phyloP scores from a whole-genome alignment of 2,329 filamentous ascomycete genomes.

The Sporothrix schenckii region DNA sequence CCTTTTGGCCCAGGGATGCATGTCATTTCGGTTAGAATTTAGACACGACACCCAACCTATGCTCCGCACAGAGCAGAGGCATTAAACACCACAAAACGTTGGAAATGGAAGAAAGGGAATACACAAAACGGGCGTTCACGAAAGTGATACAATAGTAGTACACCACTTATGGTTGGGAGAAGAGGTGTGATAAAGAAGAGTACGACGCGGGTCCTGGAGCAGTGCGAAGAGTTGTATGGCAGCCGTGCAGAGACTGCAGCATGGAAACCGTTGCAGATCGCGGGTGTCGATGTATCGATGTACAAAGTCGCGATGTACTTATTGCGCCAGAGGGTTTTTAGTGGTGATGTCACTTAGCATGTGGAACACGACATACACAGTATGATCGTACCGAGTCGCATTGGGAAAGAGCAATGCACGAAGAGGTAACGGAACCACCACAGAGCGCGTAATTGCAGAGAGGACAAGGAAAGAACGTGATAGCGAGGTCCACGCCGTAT shows the following conservation, averaged over 20 bases:
- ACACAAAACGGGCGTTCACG: no score
- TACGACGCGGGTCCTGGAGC: not conserved
- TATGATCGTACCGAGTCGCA: conserved; percentile 5
- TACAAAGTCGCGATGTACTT: not conserved
- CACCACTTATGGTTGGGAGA: not conserved
- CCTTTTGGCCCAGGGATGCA: not conserved
- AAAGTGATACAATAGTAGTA: no score
- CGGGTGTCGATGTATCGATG: conserved; percentile 10
- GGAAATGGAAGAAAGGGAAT: no score
- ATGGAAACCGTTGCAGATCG: conserved; percentile 1
- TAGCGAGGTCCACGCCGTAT: not conserved
- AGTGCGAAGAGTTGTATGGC: not conserved
- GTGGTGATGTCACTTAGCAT: conserved; percentile 23
- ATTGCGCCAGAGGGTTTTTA: not conserved
- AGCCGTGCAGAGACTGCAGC: not conserved
- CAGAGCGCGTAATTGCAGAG: not conserved
- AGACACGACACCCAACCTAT: not conserved
- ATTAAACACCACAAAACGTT: not conserved
- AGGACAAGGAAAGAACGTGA: conserved; percentile 18
- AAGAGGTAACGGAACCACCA: not conserved
- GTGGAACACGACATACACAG: conserved; percentile 4
- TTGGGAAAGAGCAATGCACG: not conserved
- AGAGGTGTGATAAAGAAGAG: not conserved
- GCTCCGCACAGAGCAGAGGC: not conserved
- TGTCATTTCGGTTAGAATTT: conserved; percentile 12